phyloP scores from a whole-genome alignment of 148 eudicot species.

The Dysphania ambrosioides region DNA sequence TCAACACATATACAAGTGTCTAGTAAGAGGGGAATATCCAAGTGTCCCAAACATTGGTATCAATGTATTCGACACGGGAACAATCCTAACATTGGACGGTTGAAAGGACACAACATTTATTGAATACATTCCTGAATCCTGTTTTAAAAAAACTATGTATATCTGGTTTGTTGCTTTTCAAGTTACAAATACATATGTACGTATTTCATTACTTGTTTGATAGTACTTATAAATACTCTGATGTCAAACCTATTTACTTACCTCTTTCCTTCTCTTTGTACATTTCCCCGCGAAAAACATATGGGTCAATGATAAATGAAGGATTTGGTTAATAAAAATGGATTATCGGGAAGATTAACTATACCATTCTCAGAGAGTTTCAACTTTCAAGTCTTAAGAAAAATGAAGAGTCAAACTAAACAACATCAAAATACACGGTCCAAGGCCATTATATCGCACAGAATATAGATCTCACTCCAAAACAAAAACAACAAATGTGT shows the following conservation, averaged over 20 bases:
- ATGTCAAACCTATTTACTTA: background rate
- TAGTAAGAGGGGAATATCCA: background rate
- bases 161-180: background rate
- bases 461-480: no score
- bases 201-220: background rate
- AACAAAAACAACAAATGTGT: no score
- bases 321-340: background rate
- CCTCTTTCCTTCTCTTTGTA: background rate
- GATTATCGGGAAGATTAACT: background rate
- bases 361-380: background rate
- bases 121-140: background rate
- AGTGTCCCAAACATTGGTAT: background rate
- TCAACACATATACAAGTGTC: background rate
- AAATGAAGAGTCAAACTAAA: no score
- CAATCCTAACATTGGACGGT: background rate
- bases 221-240: background rate
- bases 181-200: background rate
- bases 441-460: no score
- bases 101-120: background rate
- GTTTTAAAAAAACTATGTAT: background rate
- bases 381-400: background rate
- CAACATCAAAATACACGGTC: no score
- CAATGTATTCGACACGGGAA: background rate
- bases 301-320: background rate
- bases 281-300: background rate